phyloP scores from a whole-genome alignment of 192 early-diverging fungal genomes.

The Podila clonocystis region DNA sequence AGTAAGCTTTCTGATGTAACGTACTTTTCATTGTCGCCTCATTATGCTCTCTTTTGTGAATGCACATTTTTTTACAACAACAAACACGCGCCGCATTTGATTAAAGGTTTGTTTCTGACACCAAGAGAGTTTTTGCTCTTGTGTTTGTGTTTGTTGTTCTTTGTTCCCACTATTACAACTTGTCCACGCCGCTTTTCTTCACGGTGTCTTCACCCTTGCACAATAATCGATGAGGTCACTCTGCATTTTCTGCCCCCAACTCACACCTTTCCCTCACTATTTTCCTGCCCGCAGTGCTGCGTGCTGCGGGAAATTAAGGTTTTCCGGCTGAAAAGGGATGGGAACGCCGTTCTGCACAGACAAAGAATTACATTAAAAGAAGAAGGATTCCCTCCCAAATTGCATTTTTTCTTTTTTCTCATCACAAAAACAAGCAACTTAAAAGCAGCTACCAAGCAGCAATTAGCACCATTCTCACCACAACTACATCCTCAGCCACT shows the following conservation, averaged over 20 bases:
- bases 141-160: no score
- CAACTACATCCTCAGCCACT: not conserved
- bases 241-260: not conserved
- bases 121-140: no score
- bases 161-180: no score
- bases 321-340: not conserved
- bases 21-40: no score
- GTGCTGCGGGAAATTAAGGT: conserved; percentile 3
- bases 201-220: no score
- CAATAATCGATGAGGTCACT: no score
- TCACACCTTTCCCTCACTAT: not conserved
- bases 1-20: no score
- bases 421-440: not conserved
- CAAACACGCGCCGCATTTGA: no score
- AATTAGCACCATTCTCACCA: not conserved
- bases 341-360: not conserved
- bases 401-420: not conserved
- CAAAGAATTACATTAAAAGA: not conserved
- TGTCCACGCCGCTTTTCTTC: no score
- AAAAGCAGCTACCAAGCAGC: not conserved
- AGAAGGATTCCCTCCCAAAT: not conserved
- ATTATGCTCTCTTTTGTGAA: no score
- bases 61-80: no score
- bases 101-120: no score
- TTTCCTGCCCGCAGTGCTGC: not conserved